Evolutionary conservation across 2,329 filamentous ascomycete genomes (phyloP).

Genomic region (Cladobotryum mycophilum): DNA sequence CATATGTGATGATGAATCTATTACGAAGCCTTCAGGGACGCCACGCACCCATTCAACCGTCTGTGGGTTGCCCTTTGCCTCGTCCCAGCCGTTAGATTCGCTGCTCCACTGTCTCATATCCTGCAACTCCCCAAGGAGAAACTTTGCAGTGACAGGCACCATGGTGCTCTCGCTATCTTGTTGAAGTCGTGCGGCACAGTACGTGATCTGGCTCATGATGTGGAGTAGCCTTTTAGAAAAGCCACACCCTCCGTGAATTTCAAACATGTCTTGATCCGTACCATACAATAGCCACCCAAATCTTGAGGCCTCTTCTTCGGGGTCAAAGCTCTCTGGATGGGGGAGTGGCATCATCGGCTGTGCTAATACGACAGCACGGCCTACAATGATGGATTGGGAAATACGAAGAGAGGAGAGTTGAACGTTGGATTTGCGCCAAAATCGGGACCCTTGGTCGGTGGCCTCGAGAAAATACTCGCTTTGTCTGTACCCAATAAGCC

Average conservation of each 20-base stretch:
- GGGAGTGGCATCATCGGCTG: constrained; percentile 33
- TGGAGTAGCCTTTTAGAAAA: constrained; percentile 36
- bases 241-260: constrained; percentile 37
- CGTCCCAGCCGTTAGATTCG: constrained; percentile 22
- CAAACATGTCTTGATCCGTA: constrained; percentile 26
- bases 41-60: constrained; percentile 26
- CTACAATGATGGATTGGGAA: constrained; percentile 35
- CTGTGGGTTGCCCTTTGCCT: constrained; percentile 9
- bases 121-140: constrained; percentile 21
- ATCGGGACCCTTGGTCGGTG: constrained; percentile 31
- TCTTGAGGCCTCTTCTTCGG: constrained; percentile 22
- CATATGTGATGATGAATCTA: constrained; percentile 28
- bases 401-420: constrained; percentile 29
- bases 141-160: constrained; percentile 25
- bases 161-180: constrained; percentile 28
- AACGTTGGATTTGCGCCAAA: constrained; percentile 28
- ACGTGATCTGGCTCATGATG: constrained; percentile 32
- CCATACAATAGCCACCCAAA: constrained; percentile 37
- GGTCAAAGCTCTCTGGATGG: constrained; percentile 21
- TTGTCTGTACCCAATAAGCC: constrained; percentile 32
- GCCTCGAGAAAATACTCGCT: constrained; percentile 29
- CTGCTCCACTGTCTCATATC: constrained; percentile 32
- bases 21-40: constrained; percentile 17
- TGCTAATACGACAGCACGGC: constrained; percentile 32
- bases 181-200: constrained; percentile 27